A percentile compares a stretch with the other conserved stretches of the same genome.
Conservation (phyloP, 495 filamentous ascomycete genomes). For the Hypoxylon subgilvum region DNA sequence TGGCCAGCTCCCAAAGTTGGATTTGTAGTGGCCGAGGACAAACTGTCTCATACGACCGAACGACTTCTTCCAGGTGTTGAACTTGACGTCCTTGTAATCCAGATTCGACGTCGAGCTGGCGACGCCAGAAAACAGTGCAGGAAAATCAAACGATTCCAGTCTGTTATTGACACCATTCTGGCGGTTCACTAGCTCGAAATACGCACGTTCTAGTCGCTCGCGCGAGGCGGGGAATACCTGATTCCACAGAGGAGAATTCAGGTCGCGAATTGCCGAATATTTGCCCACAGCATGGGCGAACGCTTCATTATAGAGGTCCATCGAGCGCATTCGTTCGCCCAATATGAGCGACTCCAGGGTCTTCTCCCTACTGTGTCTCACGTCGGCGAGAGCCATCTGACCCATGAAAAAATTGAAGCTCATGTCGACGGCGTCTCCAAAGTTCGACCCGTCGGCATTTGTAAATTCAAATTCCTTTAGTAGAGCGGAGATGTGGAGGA, state of each 20-base stretch:
- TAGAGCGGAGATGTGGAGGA: conserved; percentile 71
- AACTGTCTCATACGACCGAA: conserved; percentile 78
- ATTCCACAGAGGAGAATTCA: conserved; percentile 70
- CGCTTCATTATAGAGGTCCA: conserved; percentile 83
- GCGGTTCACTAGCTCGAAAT: conserved; percentile 76
- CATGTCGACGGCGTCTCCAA: conserved; percentile 73
- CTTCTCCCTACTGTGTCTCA: conserved; percentile 82
- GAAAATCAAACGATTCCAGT: conserved; percentile 84
- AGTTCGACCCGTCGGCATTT: conserved; percentile 80
- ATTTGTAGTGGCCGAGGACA: conserved; percentile 77
- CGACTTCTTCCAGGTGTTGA: conserved; percentile 77
- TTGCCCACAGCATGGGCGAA: conserved; percentile 94
- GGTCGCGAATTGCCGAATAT: conserved; percentile 71
- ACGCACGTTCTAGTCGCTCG: conserved; percentile 79
- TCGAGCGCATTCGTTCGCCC: conserved; percentile 82
- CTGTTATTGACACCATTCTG: conserved; percentile 69
- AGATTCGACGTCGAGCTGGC: conserved; percentile 75
- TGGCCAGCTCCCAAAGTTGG: conserved; percentile 89
- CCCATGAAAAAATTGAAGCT: conserved; percentile 80
- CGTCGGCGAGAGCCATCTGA: conserved; percentile 77
- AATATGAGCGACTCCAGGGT: conserved; percentile 88
- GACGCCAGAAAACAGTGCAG: conserved; percentile 85
- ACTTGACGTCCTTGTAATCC: conserved; percentile 78
- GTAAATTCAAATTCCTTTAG: conserved; percentile 78
- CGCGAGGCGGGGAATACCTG: conserved; percentile 73